phyloP scores from a whole-genome alignment of 352 stramenopile genomes.

The Pythium pyrilobum region DNA sequence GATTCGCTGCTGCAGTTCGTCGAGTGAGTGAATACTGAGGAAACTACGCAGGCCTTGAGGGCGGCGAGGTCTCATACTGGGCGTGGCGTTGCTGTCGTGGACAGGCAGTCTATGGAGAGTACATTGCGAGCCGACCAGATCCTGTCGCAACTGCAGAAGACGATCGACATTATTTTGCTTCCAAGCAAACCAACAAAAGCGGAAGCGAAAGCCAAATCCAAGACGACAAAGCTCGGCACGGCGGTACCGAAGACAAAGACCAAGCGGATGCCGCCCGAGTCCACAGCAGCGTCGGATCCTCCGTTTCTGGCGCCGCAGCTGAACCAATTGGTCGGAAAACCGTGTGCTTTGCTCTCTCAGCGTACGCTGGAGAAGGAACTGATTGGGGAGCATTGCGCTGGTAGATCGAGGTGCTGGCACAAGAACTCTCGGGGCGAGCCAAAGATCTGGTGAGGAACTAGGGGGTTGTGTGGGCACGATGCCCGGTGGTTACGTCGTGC shows the following conservation, averaged over 20 bases:
- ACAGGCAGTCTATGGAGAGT: slow-evolving; percentile 5
- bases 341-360: neutral
- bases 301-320: slow-evolving; percentile 10
- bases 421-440: slow-evolving; percentile 18
- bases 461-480: too few species aligned
- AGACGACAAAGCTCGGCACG: neutral
- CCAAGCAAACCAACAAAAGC: neutral
- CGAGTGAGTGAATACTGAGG: neutral
- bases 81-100: neutral
- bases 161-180: neutral
- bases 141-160: slow-evolving; percentile 11
- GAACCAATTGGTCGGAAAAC: neutral
- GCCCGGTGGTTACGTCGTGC: too few species aligned
- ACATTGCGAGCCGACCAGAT: neutral
- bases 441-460: slow-evolving; percentile 18
- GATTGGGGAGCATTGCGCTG: neutral
- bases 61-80: neutral
- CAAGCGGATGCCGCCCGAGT: neutral
- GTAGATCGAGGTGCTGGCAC: slow-evolving; percentile 19
- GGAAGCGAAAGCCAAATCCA: neutral
- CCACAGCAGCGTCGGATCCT: neutral
- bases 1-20: slow-evolving; percentile 12
- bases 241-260: neutral
- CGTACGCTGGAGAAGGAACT: neutral
- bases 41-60: too few species aligned